Conservation (phyloP, 129 eudicot genomes). For the Lonicera japonica region DNA sequence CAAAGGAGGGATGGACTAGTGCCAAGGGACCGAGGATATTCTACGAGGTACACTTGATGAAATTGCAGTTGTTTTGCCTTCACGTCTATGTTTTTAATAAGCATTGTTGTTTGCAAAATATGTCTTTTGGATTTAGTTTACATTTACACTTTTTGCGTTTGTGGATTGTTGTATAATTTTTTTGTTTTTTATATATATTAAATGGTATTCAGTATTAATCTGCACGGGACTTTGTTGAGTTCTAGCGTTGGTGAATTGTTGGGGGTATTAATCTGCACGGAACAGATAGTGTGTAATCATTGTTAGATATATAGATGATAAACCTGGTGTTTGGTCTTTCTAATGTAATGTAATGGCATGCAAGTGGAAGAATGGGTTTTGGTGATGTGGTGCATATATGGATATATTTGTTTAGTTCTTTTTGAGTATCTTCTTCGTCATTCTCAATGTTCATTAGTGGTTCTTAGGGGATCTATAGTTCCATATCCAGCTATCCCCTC, state of each 20-base stretch:
- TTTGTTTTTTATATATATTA: background rate
- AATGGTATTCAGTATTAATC: background rate
- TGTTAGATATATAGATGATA: no score
- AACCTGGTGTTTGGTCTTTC: no score
- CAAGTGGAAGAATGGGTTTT: no score
- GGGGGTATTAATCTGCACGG: background rate
- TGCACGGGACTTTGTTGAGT: background rate
- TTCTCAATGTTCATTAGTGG: no score
- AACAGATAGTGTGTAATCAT: no score
- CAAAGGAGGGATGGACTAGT: conserved; percentile 14
- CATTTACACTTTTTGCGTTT: background rate
- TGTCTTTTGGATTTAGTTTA: background rate
- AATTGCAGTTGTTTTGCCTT: background rate
- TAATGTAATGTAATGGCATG: no score
- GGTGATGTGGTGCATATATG: no score
- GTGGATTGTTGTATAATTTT: background rate
- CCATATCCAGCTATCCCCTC: no score
- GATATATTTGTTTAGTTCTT: no score
- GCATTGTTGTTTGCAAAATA: background rate
- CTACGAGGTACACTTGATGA: conserved; percentile 25
- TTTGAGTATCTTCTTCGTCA: no score
- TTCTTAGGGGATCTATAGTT: no score
- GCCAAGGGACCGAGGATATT: conserved; percentile 31
- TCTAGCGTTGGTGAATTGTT: background rate
- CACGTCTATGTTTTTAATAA: no score